phyloP scores from a whole-genome alignment of 2,329 filamentous ascomycete genomes.

The Thelonectria rubi region DNA sequence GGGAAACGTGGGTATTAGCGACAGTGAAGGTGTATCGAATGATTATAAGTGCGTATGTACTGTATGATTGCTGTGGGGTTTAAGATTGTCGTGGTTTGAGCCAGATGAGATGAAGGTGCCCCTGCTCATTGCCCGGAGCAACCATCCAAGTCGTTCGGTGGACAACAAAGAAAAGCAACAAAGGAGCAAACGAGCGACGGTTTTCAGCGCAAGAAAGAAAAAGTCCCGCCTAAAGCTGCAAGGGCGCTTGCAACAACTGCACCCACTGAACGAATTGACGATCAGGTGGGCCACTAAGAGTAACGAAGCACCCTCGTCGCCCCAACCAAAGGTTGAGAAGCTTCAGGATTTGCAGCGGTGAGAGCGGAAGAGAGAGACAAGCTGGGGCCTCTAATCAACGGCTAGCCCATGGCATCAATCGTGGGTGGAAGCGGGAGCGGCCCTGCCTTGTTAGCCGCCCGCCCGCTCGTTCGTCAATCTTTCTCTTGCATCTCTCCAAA shows the following conservation, averaged over 20 bases:
- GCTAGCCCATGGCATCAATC: too few relatives aligned
- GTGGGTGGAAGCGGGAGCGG: background rate
- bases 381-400: too few relatives aligned
- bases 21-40: background rate
- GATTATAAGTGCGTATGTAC: too few relatives aligned
- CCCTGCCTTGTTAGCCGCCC: background rate
- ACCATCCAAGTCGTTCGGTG: slow-evolving; percentile 9
- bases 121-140: slow-evolving; percentile 25
- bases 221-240: too few relatives aligned
- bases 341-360: slow-evolving; percentile 1
- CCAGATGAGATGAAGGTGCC: slow-evolving; percentile 12
- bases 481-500: background rate
- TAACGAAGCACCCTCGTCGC: background rate
- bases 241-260: background rate
- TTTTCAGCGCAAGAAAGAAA: slow-evolving; percentile 4
- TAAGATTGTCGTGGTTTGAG: background rate
- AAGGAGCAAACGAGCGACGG: background rate
- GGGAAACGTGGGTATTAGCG: background rate
- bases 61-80: slow-evolving; percentile 8
- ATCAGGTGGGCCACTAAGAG: slow-evolving; percentile 16
- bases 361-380: background rate
- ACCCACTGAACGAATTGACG: slow-evolving; percentile 1
- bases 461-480: background rate
- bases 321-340: slow-evolving; percentile 22
- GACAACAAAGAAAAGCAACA: slow-evolving; percentile 4